Evolutionary conservation across 2,329 filamentous ascomycete genomes (phyloP), one percentile per base, ranked within the genome.

Genomic region (Nothomitra cinnamomea): DNA sequence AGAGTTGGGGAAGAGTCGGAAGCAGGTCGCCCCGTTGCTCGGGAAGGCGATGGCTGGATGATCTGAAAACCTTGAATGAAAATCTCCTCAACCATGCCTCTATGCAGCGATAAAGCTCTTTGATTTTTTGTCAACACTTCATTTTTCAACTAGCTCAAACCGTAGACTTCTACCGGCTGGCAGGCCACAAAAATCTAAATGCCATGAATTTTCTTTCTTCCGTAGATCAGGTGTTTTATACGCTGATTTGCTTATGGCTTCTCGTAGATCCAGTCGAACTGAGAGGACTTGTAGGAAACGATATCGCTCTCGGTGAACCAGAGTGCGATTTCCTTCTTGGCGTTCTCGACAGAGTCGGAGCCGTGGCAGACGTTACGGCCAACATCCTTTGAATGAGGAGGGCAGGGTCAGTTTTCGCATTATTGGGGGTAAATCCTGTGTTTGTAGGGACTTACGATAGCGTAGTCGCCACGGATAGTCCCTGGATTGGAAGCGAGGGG

Each of bases 291-390:
- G 81, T 85, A 96, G 74, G 69, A 77, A 73, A 87, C 73, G 67
- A 95, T 69, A 73, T 96, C 92, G 63, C 80, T 82, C 63, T 85
- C 76, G 74, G 85, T 82, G 85, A 98, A 98, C 92, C 92, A 98
- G 69, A 96, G 83, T 66, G 83, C 84, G 70, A 98, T 98, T 80
- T 98, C 92, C 86, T 96, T 95, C 85, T 96, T 81, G 74, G 92
- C 92, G 77, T 81, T 95, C 82, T 98, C 92, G 73, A 98, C 90
- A 70, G 79, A 82, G 80, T 98, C 92, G 73, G 88, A 95, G 70
- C 92, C 92, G 83, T 98, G 92, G 86, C 90, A 96, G 76, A 96
- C 88, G 79, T 98, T 98, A 72, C 90, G 87, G 75, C 92, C 92
- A 69, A 88, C 83, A 65, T 87, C 82, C 73, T 75, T 53, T 54